Conservation (phyloP, 2,329 filamentous ascomycete species). For the Plectosphaerella plurivora region DNA sequence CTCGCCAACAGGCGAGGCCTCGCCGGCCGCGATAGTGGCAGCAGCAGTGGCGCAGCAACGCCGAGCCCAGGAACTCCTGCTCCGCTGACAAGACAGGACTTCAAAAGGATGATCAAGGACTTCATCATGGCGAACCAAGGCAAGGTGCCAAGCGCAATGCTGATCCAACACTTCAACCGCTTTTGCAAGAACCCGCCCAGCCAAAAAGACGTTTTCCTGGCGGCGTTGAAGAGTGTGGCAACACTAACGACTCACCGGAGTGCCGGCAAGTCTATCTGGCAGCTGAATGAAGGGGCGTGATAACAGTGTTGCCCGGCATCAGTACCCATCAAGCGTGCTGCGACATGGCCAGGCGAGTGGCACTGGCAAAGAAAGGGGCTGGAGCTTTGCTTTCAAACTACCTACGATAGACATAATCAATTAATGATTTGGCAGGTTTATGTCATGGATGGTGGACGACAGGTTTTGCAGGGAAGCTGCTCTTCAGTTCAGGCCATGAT, state of each 20-base stretch:
- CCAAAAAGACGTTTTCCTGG: constrained; percentile 75
- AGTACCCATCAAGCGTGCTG: too few relatives aligned
- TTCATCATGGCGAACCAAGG: constrained; percentile 70
- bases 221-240: constrained; percentile 73
- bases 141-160: constrained; percentile 73
- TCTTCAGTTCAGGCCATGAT: constrained; percentile 14
- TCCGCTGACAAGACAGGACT: constrained; percentile 55
- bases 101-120: constrained; percentile 67
- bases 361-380: too few relatives aligned
- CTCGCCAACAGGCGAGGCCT: constrained; percentile 54
- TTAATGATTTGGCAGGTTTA: too few relatives aligned
- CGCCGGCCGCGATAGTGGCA: constrained; percentile 28
- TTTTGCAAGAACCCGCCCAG: constrained; percentile 62
- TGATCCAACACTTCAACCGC: constrained; percentile 86
- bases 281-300: constrained; percentile 27
- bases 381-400: too few relatives aligned
- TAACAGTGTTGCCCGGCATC: not conserved
- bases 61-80: constrained; percentile 27
- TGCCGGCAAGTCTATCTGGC: constrained; percentile 51
- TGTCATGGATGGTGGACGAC: too few relatives aligned
- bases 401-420: too few relatives aligned
- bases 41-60: constrained; percentile 4
- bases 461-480: constrained; percentile 2
- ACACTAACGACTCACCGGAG: constrained; percentile 57
- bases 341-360: too few relatives aligned